phyloP scores from a whole-genome alignment of 805 yeast species.

The Tetrapisispora arboricola region DNA sequence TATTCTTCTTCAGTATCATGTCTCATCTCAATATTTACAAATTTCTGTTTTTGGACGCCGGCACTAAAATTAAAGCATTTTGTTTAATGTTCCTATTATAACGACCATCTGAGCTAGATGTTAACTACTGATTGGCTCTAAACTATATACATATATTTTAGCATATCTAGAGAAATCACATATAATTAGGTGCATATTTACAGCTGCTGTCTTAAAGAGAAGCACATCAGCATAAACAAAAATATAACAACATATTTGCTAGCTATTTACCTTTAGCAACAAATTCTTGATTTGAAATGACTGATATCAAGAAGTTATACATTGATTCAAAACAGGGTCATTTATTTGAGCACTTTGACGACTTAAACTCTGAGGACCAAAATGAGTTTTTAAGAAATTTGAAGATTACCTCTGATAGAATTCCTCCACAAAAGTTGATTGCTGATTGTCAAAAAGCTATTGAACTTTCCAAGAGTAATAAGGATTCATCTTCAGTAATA shows the following conservation, averaged over 20 bases:
- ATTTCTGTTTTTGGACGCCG: background rate
- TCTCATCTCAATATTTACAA: too few species aligned
- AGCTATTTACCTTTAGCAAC: background rate
- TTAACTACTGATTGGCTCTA: too few species aligned
- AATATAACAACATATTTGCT: too few species aligned
- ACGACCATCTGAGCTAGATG: too few species aligned
- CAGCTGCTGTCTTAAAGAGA: too few species aligned
- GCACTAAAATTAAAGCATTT: background rate
- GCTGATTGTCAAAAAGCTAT: constrained; percentile 35
- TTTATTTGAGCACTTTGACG: constrained; percentile 39
- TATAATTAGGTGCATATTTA: too few species aligned
- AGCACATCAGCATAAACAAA: too few species aligned
- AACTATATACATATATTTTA: too few species aligned
- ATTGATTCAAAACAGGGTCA: constrained; percentile 43
- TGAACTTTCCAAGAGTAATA: constrained; percentile 24
- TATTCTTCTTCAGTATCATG: too few species aligned
- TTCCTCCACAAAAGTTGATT: constrained; percentile 28
- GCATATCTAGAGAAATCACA: too few species aligned
- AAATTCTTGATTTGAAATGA: background rate
- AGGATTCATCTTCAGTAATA: constrained; percentile 21
- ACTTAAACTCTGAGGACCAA: constrained; percentile 31
- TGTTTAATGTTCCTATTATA: too few species aligned
- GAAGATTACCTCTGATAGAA: constrained; percentile 10
- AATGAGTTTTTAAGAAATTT: constrained; percentile 29
- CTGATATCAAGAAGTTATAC: constrained; percentile 25